These are phyloP conservation scores for Fusarium anguioides DNA, from an alignment of 2,329 filamentous ascomycete genomes.

Conservation along the genomic window DNA sequence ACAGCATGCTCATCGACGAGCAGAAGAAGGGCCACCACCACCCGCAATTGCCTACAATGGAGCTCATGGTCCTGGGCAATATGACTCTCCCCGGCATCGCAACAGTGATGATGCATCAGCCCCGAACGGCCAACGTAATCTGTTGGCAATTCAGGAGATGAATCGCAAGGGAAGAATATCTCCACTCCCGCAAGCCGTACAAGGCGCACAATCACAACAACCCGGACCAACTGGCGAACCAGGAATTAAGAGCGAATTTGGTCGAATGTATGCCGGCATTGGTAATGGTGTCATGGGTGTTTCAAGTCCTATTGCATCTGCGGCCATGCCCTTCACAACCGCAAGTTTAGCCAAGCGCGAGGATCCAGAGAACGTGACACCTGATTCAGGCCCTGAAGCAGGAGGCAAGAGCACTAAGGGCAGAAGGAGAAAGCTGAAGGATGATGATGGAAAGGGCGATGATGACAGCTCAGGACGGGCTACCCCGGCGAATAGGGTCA, in stretches of 20 bases:
- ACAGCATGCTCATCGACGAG: slow-evolving; percentile 55
- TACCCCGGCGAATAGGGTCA: slow-evolving; percentile 69
- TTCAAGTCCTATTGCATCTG: slow-evolving; percentile 62
- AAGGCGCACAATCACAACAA: slow-evolving; percentile 86
- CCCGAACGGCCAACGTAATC: slow-evolving; percentile 66
- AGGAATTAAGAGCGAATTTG: slow-evolving; percentile 94
- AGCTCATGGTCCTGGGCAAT: slow-evolving; percentile 55
- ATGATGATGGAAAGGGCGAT: slow-evolving; percentile 75
- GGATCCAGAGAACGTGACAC: slow-evolving; percentile 58
- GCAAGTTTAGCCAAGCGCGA: slow-evolving; percentile 62
- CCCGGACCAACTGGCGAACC: slow-evolving; percentile 84
- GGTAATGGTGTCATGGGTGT: slow-evolving; percentile 67
- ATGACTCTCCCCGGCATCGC: slow-evolving; percentile 53
- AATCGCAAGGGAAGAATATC: slow-evolving; percentile 87
- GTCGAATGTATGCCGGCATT: slow-evolving; percentile 95
- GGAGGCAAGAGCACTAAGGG: slow-evolving; percentile 59
- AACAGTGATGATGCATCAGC: slow-evolving; percentile 65
- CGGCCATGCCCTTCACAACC: slow-evolving; percentile 59
- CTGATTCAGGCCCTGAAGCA: slow-evolving; percentile 58
- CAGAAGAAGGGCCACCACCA: slow-evolving; percentile 62
- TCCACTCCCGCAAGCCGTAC: slow-evolving; percentile 90
- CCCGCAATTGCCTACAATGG: slow-evolving; percentile 63
- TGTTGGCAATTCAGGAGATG: slow-evolving; percentile 83
- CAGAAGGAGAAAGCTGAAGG: slow-evolving; percentile 77
- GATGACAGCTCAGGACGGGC: slow-evolving; percentile 73